A percentile compares a stretch with the other conserved stretches of the same genome.
phyloP scores from a whole-genome alignment of 208 protist species.

The Crithidia brevicula region DNA sequence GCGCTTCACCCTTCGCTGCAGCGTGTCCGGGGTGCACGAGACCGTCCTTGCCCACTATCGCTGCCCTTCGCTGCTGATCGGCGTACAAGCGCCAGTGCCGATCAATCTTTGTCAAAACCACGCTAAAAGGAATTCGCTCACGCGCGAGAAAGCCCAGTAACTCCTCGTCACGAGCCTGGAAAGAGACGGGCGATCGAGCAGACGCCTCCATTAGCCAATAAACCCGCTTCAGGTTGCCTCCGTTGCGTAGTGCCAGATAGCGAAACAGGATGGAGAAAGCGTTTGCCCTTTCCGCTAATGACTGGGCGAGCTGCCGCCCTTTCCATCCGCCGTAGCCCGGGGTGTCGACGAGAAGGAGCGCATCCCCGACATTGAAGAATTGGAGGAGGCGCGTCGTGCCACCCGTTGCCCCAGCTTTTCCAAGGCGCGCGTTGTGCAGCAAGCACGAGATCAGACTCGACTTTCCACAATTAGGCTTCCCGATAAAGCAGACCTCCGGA shows the following conservation, averaged over 20 bases:
- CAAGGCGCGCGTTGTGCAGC: conserved; percentile 78
- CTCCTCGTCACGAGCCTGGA: conserved; percentile 83
- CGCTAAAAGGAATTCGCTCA: conserved; percentile 81
- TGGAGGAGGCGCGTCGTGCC: conserved; percentile 83
- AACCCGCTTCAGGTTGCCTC: conserved; percentile 76
- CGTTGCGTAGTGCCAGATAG: conserved; percentile 83
- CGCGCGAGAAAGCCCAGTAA: conserved; percentile 66
- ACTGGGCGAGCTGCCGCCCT: conserved; percentile 46
- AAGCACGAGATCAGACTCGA: conserved; percentile 85
- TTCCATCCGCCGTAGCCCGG: conserved; percentile 90
- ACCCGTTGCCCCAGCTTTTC: conserved; percentile 39
- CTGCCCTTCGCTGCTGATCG: conserved; percentile 25
- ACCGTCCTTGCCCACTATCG: conserved; percentile 39
- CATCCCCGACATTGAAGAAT: conserved; percentile 92
- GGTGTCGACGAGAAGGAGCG: conserved; percentile 84
- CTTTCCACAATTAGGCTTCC: conserved; percentile 89
- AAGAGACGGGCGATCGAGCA: conserved; percentile 35
- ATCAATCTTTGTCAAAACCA: conserved; percentile 89
- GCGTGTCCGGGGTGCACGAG: conserved; percentile 19
- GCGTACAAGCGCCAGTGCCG: conserved; percentile 55
- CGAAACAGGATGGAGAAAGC: conserved; percentile 86
- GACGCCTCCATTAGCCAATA: conserved; percentile 88
- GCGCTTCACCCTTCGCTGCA: not conserved
- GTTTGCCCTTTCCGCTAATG: conserved; percentile 50
- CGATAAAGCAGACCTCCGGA: conserved; percentile 91